These are phyloP conservation scores for Verticillium longisporum DNA, from an alignment of 2,329 filamentous ascomycete species.

Conservation along the genomic window DNA sequence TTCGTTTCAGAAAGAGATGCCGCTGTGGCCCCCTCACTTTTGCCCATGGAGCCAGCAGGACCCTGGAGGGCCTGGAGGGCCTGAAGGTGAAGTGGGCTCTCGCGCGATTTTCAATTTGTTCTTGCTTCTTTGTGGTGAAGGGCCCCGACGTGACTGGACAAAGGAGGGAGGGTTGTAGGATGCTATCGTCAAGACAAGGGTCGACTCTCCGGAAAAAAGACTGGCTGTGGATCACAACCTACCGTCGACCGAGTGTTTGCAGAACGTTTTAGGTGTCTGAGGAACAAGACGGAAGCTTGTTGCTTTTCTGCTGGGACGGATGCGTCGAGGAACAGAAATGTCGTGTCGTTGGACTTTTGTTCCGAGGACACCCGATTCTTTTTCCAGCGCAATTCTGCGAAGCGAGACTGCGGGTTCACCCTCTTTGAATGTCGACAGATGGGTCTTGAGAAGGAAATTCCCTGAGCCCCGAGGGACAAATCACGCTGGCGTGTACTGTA, in stretches of 20 bases:
- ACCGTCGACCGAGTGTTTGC: not conserved
- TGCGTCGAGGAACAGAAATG: not conserved
- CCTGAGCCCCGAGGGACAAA: not conserved
- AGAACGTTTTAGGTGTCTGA: not conserved
- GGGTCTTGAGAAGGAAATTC: not conserved
- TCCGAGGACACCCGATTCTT: not conserved
- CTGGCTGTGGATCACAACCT: not conserved
- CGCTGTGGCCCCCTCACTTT: not conserved
- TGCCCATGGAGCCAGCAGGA: not conserved
- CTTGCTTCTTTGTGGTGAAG: not conserved
- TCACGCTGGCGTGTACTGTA: not conserved
- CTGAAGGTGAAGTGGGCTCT: not conserved
- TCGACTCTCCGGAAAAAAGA: not conserved
- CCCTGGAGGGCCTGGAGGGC: not conserved
- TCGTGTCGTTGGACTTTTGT: not conserved
- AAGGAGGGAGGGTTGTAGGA: not conserved
- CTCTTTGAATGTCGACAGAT: not conserved
- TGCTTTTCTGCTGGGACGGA: not conserved
- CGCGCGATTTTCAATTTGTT: not conserved
- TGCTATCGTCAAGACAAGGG: not conserved
- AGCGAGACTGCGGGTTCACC: not conserved
- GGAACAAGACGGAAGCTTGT: not conserved
- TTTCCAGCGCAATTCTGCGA: not conserved
- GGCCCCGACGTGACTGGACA: not conserved
- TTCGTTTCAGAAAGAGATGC: constrained; percentile 1